Evolutionary conservation across 2,329 filamentous ascomycete species (phyloP), one percentile per base, ranked within the genome.

Genomic region (Fusarium anguioides): DNA sequence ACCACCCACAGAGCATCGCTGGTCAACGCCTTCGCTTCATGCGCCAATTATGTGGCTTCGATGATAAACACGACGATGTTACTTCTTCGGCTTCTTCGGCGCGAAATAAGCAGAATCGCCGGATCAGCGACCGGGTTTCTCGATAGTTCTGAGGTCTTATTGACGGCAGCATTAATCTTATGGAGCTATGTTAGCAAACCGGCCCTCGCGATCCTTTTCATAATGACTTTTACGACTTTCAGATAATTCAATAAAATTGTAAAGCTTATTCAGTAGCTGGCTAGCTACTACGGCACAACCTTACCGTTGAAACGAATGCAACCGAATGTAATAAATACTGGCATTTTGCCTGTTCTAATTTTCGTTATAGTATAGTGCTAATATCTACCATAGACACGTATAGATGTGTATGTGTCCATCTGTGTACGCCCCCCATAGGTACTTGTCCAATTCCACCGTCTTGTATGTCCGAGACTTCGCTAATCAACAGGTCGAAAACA

Each of bases 11-110:
- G 87, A 88, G 82, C 72, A 80, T 88, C 23, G 80, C 86, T 1
- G 81, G 81, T 18, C 86, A 86, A 15, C 81, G 86, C 9, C 79
- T 84, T n/a, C 81, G 83, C 62, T 89, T 87, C 72, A 86, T 80
- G 49, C 81, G 81, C 61, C 81, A 87, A 71, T 78, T 88, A 40
- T 87, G 85, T 72, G 86, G 86, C 35, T 81, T 83, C 64, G 81
- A 83, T 12, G 61, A 74, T 18, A 65, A 60, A 39, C 63, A 37
- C 26, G 33, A 56, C 12, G 57, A 47, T n/a, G 29, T 27, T 9
- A 29, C 52, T 14, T 10, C 46, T 12, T 39, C 48, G 10, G 33
- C 45, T 5, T 24, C 47, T 21, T 46, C 54, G 33, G 47, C 48
- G 18, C 52, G 62, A 37, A 57, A 40, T 31, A 56, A 27, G 10